Evolutionary conservation across 192 early-diverging fungal species (phyloP).

Genomic region (Coemansia sp.): DNA sequence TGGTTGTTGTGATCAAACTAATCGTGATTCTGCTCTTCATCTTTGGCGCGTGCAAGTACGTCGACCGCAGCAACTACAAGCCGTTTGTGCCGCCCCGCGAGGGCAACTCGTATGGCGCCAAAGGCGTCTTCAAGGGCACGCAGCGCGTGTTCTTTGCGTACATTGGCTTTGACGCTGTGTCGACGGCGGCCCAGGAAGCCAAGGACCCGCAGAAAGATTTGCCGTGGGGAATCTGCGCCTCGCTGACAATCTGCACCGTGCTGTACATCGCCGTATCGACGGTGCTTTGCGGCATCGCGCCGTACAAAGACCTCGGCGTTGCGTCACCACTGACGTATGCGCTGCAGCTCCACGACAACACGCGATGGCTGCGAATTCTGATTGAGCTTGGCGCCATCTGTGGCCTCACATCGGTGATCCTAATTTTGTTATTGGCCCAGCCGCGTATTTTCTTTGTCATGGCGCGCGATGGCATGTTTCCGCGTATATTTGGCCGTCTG

Average conservation of each 20-base stretch:
- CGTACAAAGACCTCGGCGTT: constrained; percentile 54
- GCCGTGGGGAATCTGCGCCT: constrained; percentile 84
- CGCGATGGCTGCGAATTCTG: constrained; percentile 71
- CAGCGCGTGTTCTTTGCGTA: constrained; percentile 77
- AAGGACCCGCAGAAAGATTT: constrained; percentile 75
- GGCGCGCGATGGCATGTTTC: constrained; percentile 87
- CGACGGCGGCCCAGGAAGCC: constrained; percentile 83
- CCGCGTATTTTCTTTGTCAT: constrained; percentile 86
- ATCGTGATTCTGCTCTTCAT: constrained; percentile 75
- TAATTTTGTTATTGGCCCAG: constrained; percentile 74
- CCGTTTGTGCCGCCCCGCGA: constrained; percentile 75
- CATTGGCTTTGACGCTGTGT: constrained; percentile 87
- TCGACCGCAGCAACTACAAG: constrained; percentile 68
- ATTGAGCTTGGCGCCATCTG: constrained; percentile 75
- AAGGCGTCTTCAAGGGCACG: constrained; percentile 71
- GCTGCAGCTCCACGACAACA: constrained; percentile 38
- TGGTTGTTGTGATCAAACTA: constrained; percentile 72
- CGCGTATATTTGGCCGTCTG: constrained; percentile 64
- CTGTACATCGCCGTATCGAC: constrained; percentile 74
- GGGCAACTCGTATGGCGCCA: constrained; percentile 61
- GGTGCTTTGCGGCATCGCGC: constrained; percentile 72
- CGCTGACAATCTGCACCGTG: constrained; percentile 71
- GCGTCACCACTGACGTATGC: constrained; percentile 59
- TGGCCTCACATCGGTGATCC: constrained; percentile 78
- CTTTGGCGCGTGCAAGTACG: constrained; percentile 66